phyloP scores from a whole-genome alignment of 495 filamentous ascomycete genomes.

The Talaromyces ruber region DNA sequence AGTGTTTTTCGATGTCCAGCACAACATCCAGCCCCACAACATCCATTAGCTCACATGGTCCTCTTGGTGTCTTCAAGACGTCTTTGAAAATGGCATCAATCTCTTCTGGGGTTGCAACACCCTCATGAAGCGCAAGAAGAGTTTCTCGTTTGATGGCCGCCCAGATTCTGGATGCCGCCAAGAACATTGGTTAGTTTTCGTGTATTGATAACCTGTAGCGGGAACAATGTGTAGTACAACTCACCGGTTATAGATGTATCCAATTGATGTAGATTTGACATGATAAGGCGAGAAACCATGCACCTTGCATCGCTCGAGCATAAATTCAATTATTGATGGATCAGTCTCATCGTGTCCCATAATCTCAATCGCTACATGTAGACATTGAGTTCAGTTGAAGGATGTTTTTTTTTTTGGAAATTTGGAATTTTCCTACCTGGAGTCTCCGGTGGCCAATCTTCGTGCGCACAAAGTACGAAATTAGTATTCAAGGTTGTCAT shows the following conservation, averaged over 20 bases:
- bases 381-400: not conserved
- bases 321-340: slow-evolving; percentile 14
- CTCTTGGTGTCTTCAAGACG: slow-evolving; percentile 25
- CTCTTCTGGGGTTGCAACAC: slow-evolving; percentile 23
- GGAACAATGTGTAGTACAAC: not conserved
- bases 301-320: slow-evolving; percentile 16
- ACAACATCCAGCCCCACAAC: slow-evolving; percentile 31
- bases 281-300: slow-evolving; percentile 32
- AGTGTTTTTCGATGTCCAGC: slow-evolving; percentile 31
- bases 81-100: slow-evolving; percentile 32
- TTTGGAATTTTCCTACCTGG: slow-evolving; percentile 12
- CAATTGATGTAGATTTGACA: slow-evolving; percentile 22
- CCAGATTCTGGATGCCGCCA: slow-evolving; percentile 21
- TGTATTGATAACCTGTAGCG: not conserved
- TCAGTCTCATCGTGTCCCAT: slow-evolving; percentile 26
- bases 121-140: slow-evolving; percentile 21
- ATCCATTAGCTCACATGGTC: slow-evolving; percentile 34
- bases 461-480: not conserved
- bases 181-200: not conserved
- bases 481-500: not conserved
- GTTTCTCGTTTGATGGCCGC: slow-evolving; percentile 33
- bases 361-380: slow-evolving; percentile 32
- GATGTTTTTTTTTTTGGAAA: not conserved
- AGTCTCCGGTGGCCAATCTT: slow-evolving; percentile 35
- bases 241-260: slow-evolving; percentile 34